phyloP scores from a whole-genome alignment of 2,329 filamentous ascomycete genomes.

The Diplodia seriata region DNA sequence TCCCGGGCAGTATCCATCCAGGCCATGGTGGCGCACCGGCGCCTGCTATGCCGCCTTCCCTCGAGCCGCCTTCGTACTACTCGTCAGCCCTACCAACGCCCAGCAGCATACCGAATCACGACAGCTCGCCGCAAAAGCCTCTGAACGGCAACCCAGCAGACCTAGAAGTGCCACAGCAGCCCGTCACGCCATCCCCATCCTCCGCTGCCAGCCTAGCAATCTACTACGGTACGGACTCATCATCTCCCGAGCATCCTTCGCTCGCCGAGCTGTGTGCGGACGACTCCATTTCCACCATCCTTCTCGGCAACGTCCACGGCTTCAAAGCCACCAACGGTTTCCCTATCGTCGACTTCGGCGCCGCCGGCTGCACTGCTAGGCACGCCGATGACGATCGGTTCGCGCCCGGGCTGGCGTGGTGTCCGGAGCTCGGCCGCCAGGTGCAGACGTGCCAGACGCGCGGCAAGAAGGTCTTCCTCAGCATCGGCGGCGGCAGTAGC shows the following conservation, averaged over 20 bases:
- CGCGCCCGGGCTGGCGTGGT: constrained; percentile 25
- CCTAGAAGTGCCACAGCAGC: not conserved
- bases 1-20: constrained; percentile 13
- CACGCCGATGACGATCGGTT: constrained; percentile 1
- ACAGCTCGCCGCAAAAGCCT: constrained; percentile 16
- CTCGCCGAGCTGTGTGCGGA: constrained; percentile 21
- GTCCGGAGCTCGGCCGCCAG: constrained; percentile 23
- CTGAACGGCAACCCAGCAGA: constrained; percentile 5
- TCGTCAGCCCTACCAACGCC: constrained; percentile 1
- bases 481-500: constrained; percentile 18
- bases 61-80: constrained; percentile 16
- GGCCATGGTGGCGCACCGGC: constrained; percentile 29
- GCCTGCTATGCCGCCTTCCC: constrained; percentile 1
- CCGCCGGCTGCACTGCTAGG: constrained; percentile 6
- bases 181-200: not conserved
- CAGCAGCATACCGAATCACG: not conserved
- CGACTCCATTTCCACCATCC: constrained; percentile 11
- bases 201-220: not conserved
- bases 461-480: constrained; percentile 31
- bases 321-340: constrained; percentile 27
- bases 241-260: constrained; percentile 14
- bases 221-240: constrained; percentile 1
- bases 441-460: constrained; percentile 18
- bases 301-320: constrained; percentile 23
- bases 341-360: constrained; percentile 29